Conservation (phyloP, 139 green algal species). For the Edaphochlamys debaryana region DNA sequence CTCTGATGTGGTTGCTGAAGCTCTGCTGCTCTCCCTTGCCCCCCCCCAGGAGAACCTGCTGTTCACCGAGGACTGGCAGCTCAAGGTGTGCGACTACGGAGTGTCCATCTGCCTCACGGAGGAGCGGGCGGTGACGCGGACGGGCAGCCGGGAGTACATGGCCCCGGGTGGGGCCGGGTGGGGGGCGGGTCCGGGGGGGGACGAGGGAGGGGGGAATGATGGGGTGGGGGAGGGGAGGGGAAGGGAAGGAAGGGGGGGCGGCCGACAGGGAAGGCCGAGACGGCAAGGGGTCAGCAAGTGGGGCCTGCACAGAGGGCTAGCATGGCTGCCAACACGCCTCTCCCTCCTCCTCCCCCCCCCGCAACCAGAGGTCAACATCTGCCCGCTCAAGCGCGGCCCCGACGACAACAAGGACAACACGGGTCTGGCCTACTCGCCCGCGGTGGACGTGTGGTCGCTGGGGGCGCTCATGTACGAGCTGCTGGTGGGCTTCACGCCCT, state of each 20-base stretch:
- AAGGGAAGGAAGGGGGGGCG: background rate
- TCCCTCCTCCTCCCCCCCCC: background rate
- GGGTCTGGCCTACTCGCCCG: constrained; percentile 46
- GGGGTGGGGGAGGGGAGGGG: background rate
- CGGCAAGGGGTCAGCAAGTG: too few species aligned
- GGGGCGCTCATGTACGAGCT: constrained; percentile 68
- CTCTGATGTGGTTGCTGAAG: too few species aligned
- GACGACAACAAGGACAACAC: constrained; percentile 59
- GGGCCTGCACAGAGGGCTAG: too few species aligned
- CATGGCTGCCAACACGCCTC: too few species aligned
- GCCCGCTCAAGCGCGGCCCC: constrained; percentile 55
- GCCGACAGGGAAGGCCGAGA: background rate
- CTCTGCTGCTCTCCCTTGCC: too few species aligned
- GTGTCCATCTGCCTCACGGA: constrained; percentile 59
- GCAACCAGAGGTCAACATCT: constrained; percentile 22
- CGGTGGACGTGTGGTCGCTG: constrained; percentile 57
- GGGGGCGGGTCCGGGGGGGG: too few species aligned
- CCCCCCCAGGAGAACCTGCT: too few species aligned
- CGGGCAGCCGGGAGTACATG: constrained; percentile 61
- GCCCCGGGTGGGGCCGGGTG: constrained; percentile 41
- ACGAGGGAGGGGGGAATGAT: too few species aligned
- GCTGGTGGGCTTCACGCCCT: constrained; percentile 43
- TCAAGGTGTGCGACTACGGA: constrained; percentile 62
- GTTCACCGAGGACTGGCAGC: too few species aligned
- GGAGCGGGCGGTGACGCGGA: constrained; percentile 63